Evolutionary conservation across 352 stramenopile genomes (phyloP), one percentile per base, ranked within the genome.

Genomic region (Phytophthora vignae): DNA sequence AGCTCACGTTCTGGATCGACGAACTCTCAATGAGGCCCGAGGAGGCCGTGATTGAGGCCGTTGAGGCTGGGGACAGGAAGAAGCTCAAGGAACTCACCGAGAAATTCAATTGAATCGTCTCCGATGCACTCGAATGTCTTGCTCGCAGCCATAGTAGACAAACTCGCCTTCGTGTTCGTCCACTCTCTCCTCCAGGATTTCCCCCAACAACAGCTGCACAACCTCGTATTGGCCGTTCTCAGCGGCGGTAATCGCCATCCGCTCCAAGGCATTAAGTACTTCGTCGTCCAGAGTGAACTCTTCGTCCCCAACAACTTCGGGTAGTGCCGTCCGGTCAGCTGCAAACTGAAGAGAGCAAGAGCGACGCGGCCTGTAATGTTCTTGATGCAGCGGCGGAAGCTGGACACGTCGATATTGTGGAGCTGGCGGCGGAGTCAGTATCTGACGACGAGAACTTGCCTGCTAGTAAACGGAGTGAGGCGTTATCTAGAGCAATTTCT

Each of bases 401-500:
- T 14, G 36, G 36, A 7, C 11, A 42, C 6, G 11, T 17, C 12
- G 4, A 14, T 17, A 42, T 42, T 7, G 36, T 42, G 11, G 36
- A 50, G 44, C 44, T 22, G 19, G n/a, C 44, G 44, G 44, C 44
- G 17, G 17, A 21, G 15, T n/a, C n/a, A 22, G 15, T 22, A 15
- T 22, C n/a, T 19, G 44, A 22, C 5, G n/a, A 22, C 44, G 15
- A 50, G 4, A 12, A 22, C 19, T 25, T 19, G 5, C 40, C 40
- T 49, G 40, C 40, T 21, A 19, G 15, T 1, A 15, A 49, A 11
- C 40, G 40, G 7, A 49, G 40, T 49, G 40, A n/a, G 9, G 40
- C 40, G 2, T 40, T 68, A 9, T 36, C 38, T 15, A 46, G 17
- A 3, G 61, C 61, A 11, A 55, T 61, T 42, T 27, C 50, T 22